Percentiles rank a stretch among this genome's conserved stretches.
Evolutionary conservation across 768 basidiomycete species (phyloP).

Genomic region (Leucocoprinus birnbaumii): DNA sequence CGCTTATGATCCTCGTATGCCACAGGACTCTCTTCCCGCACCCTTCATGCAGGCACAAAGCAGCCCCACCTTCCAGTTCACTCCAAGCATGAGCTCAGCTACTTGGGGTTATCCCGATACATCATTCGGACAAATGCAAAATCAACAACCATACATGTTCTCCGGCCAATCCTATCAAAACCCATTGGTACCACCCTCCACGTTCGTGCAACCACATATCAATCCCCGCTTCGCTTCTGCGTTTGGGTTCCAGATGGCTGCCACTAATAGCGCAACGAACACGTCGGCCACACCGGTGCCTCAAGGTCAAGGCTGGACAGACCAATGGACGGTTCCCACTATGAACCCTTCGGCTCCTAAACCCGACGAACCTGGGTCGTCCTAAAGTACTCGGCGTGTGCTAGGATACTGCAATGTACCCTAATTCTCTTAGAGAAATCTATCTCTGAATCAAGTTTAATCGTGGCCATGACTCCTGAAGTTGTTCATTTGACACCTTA

Average conservation of each 20-base stretch:
- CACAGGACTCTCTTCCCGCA: background rate
- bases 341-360: slow-evolving; percentile 19
- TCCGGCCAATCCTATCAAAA: background rate
- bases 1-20: slow-evolving; percentile 12
- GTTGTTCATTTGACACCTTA: no score
- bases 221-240: slow-evolving; percentile 75
- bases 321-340: slow-evolving; percentile 36
- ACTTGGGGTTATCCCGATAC: slow-evolving; percentile 5
- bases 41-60: slow-evolving; percentile 5
- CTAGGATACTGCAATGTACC: no score
- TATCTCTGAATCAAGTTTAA: no score
- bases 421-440: no score
- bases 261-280: slow-evolving; percentile 1
- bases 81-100: background rate
- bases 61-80: background rate
- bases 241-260: slow-evolving; percentile 42
- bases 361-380: slow-evolving; percentile 16
- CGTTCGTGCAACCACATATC: slow-evolving; percentile 74
- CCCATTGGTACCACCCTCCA: background rate
- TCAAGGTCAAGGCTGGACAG: slow-evolving; percentile 25
- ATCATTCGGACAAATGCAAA: background rate
- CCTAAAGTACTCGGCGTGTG: background rate
- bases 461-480: no score
- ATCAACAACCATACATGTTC: slow-evolving; percentile 7
- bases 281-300: slow-evolving; percentile 11